A percentile compares a stretch with the other conserved stretches of the same genome.
Evolutionary conservation across 352 stramenopile genomes (phyloP).

Genomic region (Phytophthora brassicae): DNA sequence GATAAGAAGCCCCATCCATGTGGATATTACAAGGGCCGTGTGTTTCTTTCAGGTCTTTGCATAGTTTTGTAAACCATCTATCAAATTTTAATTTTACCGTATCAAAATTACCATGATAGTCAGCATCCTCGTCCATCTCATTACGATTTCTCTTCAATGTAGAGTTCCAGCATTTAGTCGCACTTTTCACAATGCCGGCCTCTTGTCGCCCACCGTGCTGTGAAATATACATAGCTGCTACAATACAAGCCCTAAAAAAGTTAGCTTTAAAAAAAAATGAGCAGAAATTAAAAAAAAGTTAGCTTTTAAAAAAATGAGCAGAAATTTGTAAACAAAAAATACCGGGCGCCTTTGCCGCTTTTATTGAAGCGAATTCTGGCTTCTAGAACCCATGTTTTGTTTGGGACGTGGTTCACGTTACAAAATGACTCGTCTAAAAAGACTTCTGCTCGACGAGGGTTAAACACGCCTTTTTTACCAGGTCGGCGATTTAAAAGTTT

Average conservation of each 20-base stretch:
- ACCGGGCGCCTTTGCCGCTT: slow-evolving; percentile 1
- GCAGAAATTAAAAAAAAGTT: no score
- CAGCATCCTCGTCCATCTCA: background rate
- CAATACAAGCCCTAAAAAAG: slow-evolving; percentile 8
- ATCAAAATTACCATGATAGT: slow-evolving; percentile 4
- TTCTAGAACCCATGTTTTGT: slow-evolving; percentile 1
- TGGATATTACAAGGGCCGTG: background rate
- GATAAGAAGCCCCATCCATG: slow-evolving; percentile 3
- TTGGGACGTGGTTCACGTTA: background rate
- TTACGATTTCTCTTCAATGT: background rate
- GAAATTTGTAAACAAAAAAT: background rate
- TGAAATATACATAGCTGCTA: no score
- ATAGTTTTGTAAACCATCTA: no score
- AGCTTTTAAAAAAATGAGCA: background rate
- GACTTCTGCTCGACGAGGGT: background rate
- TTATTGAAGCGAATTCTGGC: slow-evolving; percentile 5
- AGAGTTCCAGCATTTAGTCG: background rate
- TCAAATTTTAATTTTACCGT: slow-evolving; percentile 1
- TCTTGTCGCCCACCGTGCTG: no score
- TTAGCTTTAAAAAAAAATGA: background rate
- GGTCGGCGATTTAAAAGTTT: background rate
- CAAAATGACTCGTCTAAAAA: no score
- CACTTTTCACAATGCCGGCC: no score
- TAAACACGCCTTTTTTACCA: background rate
- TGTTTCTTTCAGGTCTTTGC: no score